Percentiles rank a stretch among this genome's conserved stretches.
phyloP scores from a whole-genome alignment of 352 stramenopile species.

The Pythium scleroteichum region DNA sequence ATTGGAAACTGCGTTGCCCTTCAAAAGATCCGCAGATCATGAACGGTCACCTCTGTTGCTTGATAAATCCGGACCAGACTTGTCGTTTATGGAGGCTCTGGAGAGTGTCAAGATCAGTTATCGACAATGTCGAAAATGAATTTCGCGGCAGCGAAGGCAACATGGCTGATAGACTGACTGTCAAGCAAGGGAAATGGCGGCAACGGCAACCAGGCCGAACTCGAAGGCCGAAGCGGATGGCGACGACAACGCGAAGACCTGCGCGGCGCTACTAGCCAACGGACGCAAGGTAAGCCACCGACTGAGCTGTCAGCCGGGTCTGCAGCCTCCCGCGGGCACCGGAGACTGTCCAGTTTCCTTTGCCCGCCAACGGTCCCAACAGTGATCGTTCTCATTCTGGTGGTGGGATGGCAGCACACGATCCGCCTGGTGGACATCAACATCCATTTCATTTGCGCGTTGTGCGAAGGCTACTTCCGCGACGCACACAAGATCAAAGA shows the following conservation, averaged over 20 bases:
- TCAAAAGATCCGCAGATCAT: not conserved
- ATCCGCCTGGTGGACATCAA: constrained; percentile 51
- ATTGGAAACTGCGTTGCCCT: not conserved
- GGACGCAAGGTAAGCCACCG: constrained; percentile 13
- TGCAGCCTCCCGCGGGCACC: too few species aligned
- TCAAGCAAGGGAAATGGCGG: constrained; percentile 3
- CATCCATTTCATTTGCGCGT: constrained; percentile 56
- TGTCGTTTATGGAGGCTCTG: not conserved
- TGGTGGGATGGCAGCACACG: constrained; percentile 12
- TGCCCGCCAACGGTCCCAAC: too few species aligned
- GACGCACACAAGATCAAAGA: constrained; percentile 77
- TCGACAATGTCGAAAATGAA: constrained; percentile 2
- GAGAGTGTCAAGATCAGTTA: constrained; percentile 1
- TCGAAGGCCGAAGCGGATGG: not conserved
- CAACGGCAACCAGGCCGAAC: constrained; percentile 9
- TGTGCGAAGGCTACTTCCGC: constrained; percentile 71
- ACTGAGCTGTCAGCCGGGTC: not conserved
- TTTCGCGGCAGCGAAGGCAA: not conserved
- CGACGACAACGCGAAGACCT: not conserved
- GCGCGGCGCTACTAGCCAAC: constrained; percentile 8
- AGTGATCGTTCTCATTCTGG: not conserved
- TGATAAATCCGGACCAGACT: not conserved
- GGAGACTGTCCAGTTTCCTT: too few species aligned
- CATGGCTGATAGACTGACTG: not conserved
- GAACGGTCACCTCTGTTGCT: constrained; percentile 9